Evolutionary conservation across 257 asterid species (phyloP).

Genomic region (Perilla frutescens): DNA sequence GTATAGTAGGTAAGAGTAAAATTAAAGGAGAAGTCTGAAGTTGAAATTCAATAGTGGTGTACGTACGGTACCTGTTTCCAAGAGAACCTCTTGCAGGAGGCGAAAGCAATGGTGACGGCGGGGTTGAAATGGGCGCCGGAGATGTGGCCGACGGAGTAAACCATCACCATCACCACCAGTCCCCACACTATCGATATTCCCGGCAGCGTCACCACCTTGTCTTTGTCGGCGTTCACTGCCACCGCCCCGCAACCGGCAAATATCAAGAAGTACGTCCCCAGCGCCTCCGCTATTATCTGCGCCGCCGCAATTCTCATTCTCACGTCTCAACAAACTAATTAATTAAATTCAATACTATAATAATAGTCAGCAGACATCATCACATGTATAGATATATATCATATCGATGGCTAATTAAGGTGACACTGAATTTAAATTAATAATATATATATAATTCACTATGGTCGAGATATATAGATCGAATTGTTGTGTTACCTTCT

Average conservation of each 20-base stretch:
- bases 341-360: background rate
- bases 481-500: conserved; percentile 46
- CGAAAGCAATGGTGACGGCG: conserved; percentile 88
- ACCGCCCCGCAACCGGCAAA: conserved; percentile 79
- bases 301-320: background rate
- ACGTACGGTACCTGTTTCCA: conserved; percentile 70
- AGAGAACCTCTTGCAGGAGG: conserved; percentile 76
- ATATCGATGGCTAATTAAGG: too few relatives aligned
- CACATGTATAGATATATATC: background rate
- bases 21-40: too few relatives aligned
- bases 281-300: conserved; percentile 77
- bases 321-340: too few relatives aligned
- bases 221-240: conserved; percentile 69
- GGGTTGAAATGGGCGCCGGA: conserved; percentile 97
- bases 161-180: conserved; percentile 83
- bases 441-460: too few relatives aligned
- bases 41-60: too few relatives aligned
- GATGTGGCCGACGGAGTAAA: conserved; percentile 82
- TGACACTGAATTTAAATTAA: too few relatives aligned
- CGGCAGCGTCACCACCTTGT: conserved; percentile 62
- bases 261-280: conserved; percentile 82
- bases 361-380: too few relatives aligned
- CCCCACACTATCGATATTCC: conserved; percentile 89
- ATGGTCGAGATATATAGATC: too few relatives aligned
- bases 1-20: too few relatives aligned